Evolutionary conservation across 257 asterid genomes (phyloP), one percentile per base, ranked within the genome.

Genomic region (Solanum etuberosum): DNA sequence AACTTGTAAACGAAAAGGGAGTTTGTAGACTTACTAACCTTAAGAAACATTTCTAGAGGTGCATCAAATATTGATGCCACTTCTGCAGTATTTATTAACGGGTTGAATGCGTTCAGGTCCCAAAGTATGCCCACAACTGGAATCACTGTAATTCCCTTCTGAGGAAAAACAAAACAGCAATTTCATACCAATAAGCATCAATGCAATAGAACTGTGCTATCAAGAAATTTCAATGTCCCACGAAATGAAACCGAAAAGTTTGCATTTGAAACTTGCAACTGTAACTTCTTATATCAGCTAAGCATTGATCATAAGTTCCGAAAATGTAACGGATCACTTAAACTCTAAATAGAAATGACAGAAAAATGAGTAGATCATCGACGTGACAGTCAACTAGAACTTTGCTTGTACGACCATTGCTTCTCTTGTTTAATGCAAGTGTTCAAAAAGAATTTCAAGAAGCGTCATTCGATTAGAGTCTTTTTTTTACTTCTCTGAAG

Each of bases 31-130:
- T 32, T 40, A 84, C 72, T 70, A 54, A 94, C 98, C 97, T 93
- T 92, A 84, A 95, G 97, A 93, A 96, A 95, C 96, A 95, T 95
- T 84, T 93, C 94, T 81, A 96, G 82, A 18, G 98, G 98, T 86
- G 96, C 96, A 90, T 95, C 94, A 51, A 94, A 96, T 65, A 95
- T 84, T 7, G 93, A 90, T 86, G 93, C 98, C 83, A 96, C 98
- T 88, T 96, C 98, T 59, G 93, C 93, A 23, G 94, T 87, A 86
- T 93, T 96, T 43, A 88, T 93, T 46, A 84, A 86, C 4, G 95
- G 95, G 31, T 46, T 90, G 88, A 93, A 95, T 59, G 89, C 90
- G 13, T 23, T 85, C 88, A 43, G 91, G 63, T 93, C 91, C 92
- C 91, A 93, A 67, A 96, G n/a, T 86, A 95, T 90, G 86, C 96